Evolutionary conservation across 192 early-diverging fungal genomes (phyloP).

Genomic region (Coemansia sp.): DNA sequence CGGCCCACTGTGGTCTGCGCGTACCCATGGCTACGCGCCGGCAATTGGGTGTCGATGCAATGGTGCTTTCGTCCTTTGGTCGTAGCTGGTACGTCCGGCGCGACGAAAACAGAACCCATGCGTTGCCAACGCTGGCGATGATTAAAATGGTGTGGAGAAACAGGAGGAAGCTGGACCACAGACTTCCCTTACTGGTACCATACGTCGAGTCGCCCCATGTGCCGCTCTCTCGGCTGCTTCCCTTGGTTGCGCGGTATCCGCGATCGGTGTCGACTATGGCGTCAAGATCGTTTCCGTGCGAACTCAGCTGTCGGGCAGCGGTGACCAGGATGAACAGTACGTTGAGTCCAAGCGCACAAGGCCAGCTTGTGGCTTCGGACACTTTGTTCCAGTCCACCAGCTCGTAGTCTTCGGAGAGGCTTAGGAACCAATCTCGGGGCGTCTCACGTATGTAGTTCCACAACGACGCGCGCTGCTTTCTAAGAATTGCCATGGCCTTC

Average conservation of each 20-base stretch:
- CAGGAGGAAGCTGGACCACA: slow-evolving; percentile 23
- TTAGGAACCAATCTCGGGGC: slow-evolving; percentile 48
- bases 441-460: slow-evolving; percentile 42
- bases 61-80: slow-evolving; percentile 19
- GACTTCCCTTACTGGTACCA: not conserved
- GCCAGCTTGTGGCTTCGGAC: slow-evolving; percentile 53
- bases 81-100: slow-evolving; percentile 46
- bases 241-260: slow-evolving; percentile 13
- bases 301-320: slow-evolving; percentile 24
- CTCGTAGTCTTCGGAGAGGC: slow-evolving; percentile 51
- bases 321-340: slow-evolving; percentile 33
- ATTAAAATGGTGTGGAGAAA: slow-evolving; percentile 29
- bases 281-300: slow-evolving; percentile 12
- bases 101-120: slow-evolving; percentile 31
- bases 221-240: slow-evolving; percentile 1
- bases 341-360: slow-evolving; percentile 44
- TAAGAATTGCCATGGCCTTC: slow-evolving; percentile 28
- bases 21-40: slow-evolving; percentile 35
- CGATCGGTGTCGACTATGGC: slow-evolving; percentile 23
- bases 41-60: slow-evolving; percentile 27
- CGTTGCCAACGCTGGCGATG: slow-evolving; percentile 36
- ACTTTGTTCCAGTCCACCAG: slow-evolving; percentile 50
- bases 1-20: slow-evolving; percentile 41
- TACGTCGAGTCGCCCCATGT: slow-evolving; percentile 12
- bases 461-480: slow-evolving; percentile 28